These are phyloP conservation scores for Ustilago trichophora DNA, from an alignment of 1,284 basidiomycete species.

Conservation along the genomic window DNA sequence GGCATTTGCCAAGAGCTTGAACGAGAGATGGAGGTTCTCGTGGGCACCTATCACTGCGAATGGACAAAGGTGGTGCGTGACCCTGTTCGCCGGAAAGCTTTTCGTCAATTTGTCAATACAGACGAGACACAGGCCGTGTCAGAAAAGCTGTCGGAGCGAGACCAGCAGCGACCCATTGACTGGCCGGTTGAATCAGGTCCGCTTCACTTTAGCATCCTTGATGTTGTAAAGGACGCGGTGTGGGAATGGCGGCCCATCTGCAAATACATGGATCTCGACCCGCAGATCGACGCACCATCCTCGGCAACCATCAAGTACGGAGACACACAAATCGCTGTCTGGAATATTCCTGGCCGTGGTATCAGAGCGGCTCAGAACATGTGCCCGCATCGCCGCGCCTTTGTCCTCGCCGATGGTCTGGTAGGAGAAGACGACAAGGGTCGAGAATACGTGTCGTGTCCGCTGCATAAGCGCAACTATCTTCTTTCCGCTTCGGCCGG, in stretches of 20 bases:
- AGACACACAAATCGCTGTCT: constrained; percentile 77
- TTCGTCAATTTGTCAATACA: constrained; percentile 78
- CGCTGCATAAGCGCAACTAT: constrained; percentile 79
- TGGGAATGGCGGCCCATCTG: constrained; percentile 76
- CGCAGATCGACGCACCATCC: constrained; percentile 70
- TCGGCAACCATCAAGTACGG: constrained; percentile 75
- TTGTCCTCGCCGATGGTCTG: constrained; percentile 77
- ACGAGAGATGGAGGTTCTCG: constrained; percentile 75
- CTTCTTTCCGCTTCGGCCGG: constrained; percentile 67
- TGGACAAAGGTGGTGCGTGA: constrained; percentile 76
- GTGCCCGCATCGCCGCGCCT: constrained; percentile 76
- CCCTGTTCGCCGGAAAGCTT: constrained; percentile 72
- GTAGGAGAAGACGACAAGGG: constrained; percentile 65
- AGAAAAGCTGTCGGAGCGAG: constrained; percentile 74
- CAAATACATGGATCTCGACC: constrained; percentile 71
- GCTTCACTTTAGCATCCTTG: constrained; percentile 69
- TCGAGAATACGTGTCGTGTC: constrained; percentile 69
- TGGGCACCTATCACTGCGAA: constrained; percentile 76
- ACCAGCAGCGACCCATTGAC: constrained; percentile 75
- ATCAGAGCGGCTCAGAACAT: constrained; percentile 77
- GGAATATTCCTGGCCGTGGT: constrained; percentile 72
- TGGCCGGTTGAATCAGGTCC: constrained; percentile 75
- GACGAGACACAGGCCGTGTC: constrained; percentile 71
- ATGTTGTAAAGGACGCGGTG: constrained; percentile 69
- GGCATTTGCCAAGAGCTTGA: constrained; percentile 79